A percentile compares a stretch with the other conserved stretches of the same genome.
Conservation (phyloP, 192 early-diverging fungal species). For the Jimgerdemannia lactiflua region DNA sequence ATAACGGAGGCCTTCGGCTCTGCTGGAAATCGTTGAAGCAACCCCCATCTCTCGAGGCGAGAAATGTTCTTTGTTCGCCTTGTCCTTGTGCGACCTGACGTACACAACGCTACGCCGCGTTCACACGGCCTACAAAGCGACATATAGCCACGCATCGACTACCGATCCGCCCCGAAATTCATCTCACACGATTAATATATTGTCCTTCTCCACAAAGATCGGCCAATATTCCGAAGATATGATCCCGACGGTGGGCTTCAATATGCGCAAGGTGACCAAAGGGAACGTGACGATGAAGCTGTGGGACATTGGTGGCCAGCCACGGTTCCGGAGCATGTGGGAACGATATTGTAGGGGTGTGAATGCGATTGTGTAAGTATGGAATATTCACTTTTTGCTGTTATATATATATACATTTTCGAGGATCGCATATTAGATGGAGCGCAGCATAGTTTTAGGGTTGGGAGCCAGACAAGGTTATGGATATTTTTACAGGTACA, state of each 20-base stretch:
- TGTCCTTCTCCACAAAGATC: conserved; percentile 34
- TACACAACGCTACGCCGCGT: conserved; percentile 6
- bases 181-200: conserved; percentile 1
- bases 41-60: too few relatives aligned
- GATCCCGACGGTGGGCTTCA: conserved; percentile 99
- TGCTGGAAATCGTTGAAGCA: too few relatives aligned
- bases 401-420: too few relatives aligned
- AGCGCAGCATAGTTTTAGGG: neutral
- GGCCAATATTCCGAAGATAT: conserved; percentile 83
- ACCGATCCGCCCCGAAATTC: neutral
- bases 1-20: too few relatives aligned
- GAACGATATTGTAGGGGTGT: conserved; percentile 86
- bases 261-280: conserved; percentile 95
- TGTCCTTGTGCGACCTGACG: too few relatives aligned
- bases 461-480: too few relatives aligned
- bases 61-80: too few relatives aligned
- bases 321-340: conserved; percentile 98
- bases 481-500: too few relatives aligned
- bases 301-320: conserved; percentile 99
- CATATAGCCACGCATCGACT: too few relatives aligned
- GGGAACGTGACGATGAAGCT: conserved; percentile 97
- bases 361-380: conserved; percentile 92
- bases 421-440: too few relatives aligned
- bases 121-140: too few relatives aligned
- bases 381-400: conserved; percentile 7